A percentile compares a stretch with the other conserved stretches of the same genome.
phyloP scores from a whole-genome alignment of 2,329 filamentous ascomycete species.

The Corniculantispora saksenae region DNA sequence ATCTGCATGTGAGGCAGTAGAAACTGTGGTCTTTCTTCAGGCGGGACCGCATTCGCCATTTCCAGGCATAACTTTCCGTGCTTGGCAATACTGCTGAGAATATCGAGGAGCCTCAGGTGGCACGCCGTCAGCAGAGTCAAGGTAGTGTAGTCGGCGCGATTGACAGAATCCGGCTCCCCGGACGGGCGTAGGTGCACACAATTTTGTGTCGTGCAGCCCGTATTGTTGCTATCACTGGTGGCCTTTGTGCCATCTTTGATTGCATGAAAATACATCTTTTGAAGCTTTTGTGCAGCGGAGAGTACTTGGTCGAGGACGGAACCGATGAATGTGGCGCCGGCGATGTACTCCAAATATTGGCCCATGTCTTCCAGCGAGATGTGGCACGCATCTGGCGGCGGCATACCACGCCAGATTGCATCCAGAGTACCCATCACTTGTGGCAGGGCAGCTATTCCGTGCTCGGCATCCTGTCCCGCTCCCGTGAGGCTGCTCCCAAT shows the following conservation, averaged over 20 bases:
- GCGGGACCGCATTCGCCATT: constrained; percentile 30
- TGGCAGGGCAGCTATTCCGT: constrained; percentile 23
- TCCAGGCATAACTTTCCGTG: constrained; percentile 35
- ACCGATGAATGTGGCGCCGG: constrained; percentile 26
- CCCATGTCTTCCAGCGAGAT: constrained; percentile 28
- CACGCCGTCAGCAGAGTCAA: constrained; percentile 40
- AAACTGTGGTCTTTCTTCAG: constrained; percentile 32
- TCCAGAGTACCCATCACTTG: constrained; percentile 28
- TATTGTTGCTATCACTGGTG: background rate
- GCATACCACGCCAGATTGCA: constrained; percentile 22
- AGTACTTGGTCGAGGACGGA: constrained; percentile 23
- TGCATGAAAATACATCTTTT: background rate
- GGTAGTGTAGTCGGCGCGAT: constrained; percentile 35
- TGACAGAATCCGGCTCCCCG: background rate
- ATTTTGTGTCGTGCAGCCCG: background rate
- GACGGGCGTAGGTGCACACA: constrained; percentile 4
- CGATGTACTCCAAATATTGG: constrained; percentile 26
- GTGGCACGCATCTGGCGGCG: constrained; percentile 21
- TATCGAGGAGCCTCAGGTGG: constrained; percentile 39
- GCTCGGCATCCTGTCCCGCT: constrained; percentile 10
- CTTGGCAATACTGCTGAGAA: constrained; percentile 36
- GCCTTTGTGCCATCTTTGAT: background rate
- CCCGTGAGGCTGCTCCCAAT: background rate
- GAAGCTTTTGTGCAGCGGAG: background rate
- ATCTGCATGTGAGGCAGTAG: constrained; percentile 43